A percentile compares a stretch with the other conserved stretches of the same genome.
Evolutionary conservation across 495 filamentous ascomycete species (phyloP).

Genomic region (Cetradonia linearis): DNA sequence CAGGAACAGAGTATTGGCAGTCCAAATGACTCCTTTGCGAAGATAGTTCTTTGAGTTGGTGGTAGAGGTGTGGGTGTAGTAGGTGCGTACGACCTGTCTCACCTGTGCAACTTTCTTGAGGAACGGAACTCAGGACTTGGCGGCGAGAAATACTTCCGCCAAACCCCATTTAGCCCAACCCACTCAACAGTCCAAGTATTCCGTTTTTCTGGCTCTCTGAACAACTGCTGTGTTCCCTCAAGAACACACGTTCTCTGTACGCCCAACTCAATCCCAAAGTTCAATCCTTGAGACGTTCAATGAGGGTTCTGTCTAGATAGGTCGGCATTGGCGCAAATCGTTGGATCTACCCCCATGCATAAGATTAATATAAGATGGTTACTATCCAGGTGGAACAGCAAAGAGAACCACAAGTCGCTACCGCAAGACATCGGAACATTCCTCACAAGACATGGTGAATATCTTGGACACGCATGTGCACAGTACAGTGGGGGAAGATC

Average conservation of each 20-base stretch:
- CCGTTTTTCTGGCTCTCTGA: background rate
- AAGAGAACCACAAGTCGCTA: too few species aligned
- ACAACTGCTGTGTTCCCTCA: background rate
- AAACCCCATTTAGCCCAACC: conserved; percentile 1
- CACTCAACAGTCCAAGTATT: too few species aligned
- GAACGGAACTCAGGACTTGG: background rate
- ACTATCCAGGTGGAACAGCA: too few species aligned
- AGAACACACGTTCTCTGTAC: too few species aligned
- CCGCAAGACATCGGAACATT: too few species aligned
- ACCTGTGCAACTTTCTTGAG: conserved; percentile 5
- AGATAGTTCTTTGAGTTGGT: background rate
- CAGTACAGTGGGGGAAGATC: background rate
- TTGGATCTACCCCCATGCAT: too few species aligned
- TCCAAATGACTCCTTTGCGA: background rate
- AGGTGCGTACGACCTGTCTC: background rate
- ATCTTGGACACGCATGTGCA: background rate
- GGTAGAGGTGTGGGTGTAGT: background rate
- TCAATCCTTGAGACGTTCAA: too few species aligned
- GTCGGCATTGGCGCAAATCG: too few species aligned
- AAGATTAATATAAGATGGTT: too few species aligned
- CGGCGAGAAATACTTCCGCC: conserved; percentile 6
- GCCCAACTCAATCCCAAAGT: too few species aligned
- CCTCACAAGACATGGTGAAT: background rate
- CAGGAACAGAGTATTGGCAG: background rate
- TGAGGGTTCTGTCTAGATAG: too few species aligned